These are phyloP conservation scores for Cytidiella melzeri DNA, from an alignment of 768 basidiomycete species.

Conservation along the genomic window DNA sequence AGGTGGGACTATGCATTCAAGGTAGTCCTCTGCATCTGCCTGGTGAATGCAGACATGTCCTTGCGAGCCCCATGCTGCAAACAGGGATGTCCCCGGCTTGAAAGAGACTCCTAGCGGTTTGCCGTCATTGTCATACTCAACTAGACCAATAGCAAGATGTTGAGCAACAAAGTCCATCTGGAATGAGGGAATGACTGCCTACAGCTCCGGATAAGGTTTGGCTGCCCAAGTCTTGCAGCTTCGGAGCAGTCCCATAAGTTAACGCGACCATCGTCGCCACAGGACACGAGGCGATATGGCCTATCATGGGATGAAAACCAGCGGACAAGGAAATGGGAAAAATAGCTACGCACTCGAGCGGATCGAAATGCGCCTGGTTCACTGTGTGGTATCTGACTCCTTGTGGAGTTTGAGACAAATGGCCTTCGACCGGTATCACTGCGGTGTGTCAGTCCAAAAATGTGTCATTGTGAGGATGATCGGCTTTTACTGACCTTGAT, in stretches of 20 bases:
- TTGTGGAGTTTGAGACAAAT: slow-evolving; percentile 16
- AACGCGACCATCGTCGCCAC: slow-evolving; percentile 40
- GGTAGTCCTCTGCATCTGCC: background rate
- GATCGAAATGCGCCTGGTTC: slow-evolving; percentile 50
- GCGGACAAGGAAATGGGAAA: slow-evolving; percentile 11
- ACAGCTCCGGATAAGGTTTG: background rate
- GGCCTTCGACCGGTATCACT: slow-evolving; percentile 22
- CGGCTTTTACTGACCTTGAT: background rate
- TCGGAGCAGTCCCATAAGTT: slow-evolving; percentile 36
- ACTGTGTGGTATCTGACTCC: slow-evolving; percentile 46
- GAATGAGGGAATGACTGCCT: too few relatives aligned
- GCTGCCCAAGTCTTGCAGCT: slow-evolving; percentile 14
- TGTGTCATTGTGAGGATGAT: too few relatives aligned
- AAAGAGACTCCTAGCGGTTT: background rate
- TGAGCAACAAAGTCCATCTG: slow-evolving; percentile 11
- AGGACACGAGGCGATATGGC: slow-evolving; percentile 36
- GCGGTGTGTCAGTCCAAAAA: background rate
- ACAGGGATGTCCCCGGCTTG: background rate
- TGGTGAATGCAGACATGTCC: background rate
- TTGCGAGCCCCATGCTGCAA: background rate
- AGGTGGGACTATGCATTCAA: background rate
- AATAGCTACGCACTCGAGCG: slow-evolving; percentile 33
- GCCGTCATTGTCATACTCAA: slow-evolving; percentile 10
- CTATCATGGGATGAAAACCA: slow-evolving; percentile 23
- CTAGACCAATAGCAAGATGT: background rate